These are phyloP conservation scores for Serendipita indica DNA, from an alignment of 768 basidiomycete genomes.

Conservation along the genomic window DNA sequence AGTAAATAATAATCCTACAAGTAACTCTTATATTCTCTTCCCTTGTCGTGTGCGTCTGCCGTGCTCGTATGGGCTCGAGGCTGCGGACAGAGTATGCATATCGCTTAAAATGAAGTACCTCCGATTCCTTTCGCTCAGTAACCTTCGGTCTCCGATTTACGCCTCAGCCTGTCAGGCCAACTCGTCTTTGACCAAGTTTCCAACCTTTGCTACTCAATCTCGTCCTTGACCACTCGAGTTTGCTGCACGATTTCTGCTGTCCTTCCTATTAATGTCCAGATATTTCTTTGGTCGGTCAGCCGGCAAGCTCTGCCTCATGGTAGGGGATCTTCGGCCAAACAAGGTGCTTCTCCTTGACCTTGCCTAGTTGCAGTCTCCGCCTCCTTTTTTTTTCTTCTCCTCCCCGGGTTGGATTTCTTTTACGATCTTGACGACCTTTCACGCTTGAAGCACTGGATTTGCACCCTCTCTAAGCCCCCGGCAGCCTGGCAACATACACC, in stretches of 20 bases:
- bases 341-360: not conserved
- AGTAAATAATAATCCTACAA: too few relatives aligned
- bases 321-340: not conserved
- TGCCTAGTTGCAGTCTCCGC: not conserved
- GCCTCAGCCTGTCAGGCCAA: too few relatives aligned
- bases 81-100: too few relatives aligned
- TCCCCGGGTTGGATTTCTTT: not conserved
- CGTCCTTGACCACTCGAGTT: too few relatives aligned
- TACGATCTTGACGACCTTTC: conserved; percentile 9
- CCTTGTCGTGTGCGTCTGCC: too few relatives aligned
- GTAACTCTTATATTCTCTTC: too few relatives aligned
- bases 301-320: not conserved
- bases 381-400: not conserved
- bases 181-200: too few relatives aligned
- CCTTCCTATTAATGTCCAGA: not conserved
- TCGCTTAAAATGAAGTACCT: too few relatives aligned
- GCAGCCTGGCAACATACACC: not conserved
- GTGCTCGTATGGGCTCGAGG: too few relatives aligned
- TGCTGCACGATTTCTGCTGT: not conserved
- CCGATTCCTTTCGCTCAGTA: too few relatives aligned
- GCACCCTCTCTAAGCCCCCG: not conserved
- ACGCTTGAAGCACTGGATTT: not conserved
- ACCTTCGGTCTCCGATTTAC: too few relatives aligned
- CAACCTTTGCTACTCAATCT: too few relatives aligned
- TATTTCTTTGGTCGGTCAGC: not conserved